These are phyloP conservation scores for Puccinia hordei DNA, from an alignment of 1,284 basidiomycete genomes.

Conservation along the genomic window DNA sequence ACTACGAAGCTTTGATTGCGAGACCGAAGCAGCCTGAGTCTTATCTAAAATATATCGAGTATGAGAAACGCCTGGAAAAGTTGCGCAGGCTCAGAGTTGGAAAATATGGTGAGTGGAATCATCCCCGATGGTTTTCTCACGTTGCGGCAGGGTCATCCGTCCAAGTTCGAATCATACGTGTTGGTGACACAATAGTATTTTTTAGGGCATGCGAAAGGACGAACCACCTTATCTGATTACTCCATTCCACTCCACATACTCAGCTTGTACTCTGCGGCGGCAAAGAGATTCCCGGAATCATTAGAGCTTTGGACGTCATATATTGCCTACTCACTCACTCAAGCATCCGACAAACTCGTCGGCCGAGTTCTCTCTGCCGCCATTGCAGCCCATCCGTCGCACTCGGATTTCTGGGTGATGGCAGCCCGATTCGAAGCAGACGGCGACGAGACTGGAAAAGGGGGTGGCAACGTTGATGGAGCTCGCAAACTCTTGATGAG, in stretches of 20 bases:
- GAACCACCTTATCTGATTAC: slow-evolving; percentile 56
- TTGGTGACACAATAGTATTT: neutral
- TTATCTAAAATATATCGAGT: slow-evolving; percentile 48
- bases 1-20: slow-evolving; percentile 43
- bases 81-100: slow-evolving; percentile 39
- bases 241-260: slow-evolving; percentile 57
- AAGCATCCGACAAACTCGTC: slow-evolving; percentile 55
- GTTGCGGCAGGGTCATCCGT: neutral
- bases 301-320: slow-evolving; percentile 55
- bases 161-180: neutral
- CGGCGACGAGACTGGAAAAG: slow-evolving; percentile 55
- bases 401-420: slow-evolving; percentile 56
- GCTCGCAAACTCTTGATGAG: slow-evolving; percentile 57
- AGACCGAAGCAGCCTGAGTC: slow-evolving; percentile 37
- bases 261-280: slow-evolving; percentile 55
- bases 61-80: slow-evolving; percentile 47
- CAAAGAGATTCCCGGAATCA: slow-evolving; percentile 56
- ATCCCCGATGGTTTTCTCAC: neutral
- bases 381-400: slow-evolving; percentile 57
- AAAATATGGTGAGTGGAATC: slow-evolving; percentile 18
- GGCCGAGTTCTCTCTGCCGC: slow-evolving; percentile 55
- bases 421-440: slow-evolving; percentile 57
- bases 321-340: slow-evolving; percentile 55
- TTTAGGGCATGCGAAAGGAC: slow-evolving; percentile 49
- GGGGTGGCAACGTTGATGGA: slow-evolving; percentile 57